Base-by-base conservation (phyloP, 257 asterid genomes). In the Solanum peruvianum region DNA sequence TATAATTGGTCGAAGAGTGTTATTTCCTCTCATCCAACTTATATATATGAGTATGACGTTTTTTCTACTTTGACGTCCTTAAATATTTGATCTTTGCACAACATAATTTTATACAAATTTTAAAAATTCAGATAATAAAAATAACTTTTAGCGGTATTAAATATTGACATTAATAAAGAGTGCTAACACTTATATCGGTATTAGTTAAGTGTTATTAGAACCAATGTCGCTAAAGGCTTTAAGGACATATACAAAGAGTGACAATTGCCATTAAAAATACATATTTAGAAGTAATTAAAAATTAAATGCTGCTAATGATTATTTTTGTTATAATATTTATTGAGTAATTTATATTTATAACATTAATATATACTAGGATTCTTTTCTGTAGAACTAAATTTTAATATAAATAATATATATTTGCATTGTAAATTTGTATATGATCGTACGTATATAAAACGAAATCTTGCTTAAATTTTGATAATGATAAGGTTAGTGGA, bases 161-260 rank as follows among this genome's bases (percentile, higher is more conserved):
- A 33, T 33, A 33, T 33, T 33, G 1, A 33, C 0, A 33, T 33
- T 33, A 33, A 33, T 33, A 33, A 33, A 33, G 1, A 33, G 35
- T 33, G 35, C 5, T 33, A 33, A 4, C 35, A 33, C 0, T 1
- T 33, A 3, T 33, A 33, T 0, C 5, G 1, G 35, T 5, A 33
- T 33, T 33, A 33, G 1, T 4, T 33, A 33, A 33, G 35, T 33
- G 35, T 33, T 5, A 33, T 4, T 33, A 33, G 35, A 33, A 4
- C 1, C 35, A 33, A 33, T 33, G 4, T 33, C 35, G 35, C 35
- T 33, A 33, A 3, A 0, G 1, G 4, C 5, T 33, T 33, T 33
- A 33, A 5, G 0, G 35, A 33, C 1, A 33, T 3, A 33, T 33
- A 33, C 5, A 33, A 33, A 33, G 35, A 33, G 0, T 33, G 35